Evolutionary conservation across 164 flowering plant species (phyloP).

Genomic region (Aristolochia fimbriata): DNA sequence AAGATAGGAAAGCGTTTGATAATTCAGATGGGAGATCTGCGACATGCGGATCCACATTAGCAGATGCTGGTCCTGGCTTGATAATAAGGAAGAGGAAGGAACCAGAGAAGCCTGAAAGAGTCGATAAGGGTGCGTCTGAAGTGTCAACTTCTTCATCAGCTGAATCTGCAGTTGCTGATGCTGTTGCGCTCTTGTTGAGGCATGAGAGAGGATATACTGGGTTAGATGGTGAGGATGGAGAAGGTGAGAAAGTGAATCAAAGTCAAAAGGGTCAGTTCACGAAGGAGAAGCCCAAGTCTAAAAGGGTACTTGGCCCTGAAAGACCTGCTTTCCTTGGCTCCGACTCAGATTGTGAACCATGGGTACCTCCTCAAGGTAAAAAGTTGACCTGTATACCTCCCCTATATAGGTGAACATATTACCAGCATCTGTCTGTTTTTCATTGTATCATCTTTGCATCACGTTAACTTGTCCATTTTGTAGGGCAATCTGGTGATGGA

Average conservation of each 20-base stretch:
- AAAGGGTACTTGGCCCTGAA: constrained; percentile 77
- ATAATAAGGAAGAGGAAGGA: constrained; percentile 80
- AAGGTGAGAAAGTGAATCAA: constrained; percentile 8
- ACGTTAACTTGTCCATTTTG: constrained; percentile 12
- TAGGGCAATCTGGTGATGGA: constrained; percentile 99
- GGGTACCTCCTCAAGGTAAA: constrained; percentile 97
- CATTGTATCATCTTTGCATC: not conserved
- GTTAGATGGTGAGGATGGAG: constrained; percentile 29
- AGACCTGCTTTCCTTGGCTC: constrained; percentile 54
- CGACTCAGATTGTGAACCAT: constrained; percentile 45
- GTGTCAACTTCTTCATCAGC: constrained; percentile 22
- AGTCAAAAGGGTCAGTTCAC: constrained; percentile 7
- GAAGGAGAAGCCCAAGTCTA: constrained; percentile 38
- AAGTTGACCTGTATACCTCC: not conserved
- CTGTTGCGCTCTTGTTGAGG: constrained; percentile 73
- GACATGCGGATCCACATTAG: constrained; percentile 32
- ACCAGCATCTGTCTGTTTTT: not conserved
- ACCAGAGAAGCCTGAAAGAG: constrained; percentile 23
- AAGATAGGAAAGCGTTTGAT: constrained; percentile 53
- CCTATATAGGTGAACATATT: not conserved
- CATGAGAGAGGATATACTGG: constrained; percentile 50
- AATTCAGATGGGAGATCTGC: constrained; percentile 13
- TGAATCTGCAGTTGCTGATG: constrained; percentile 53
- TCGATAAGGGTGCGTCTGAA: constrained; percentile 21
- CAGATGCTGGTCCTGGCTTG: constrained; percentile 71